A percentile compares a stretch with the other conserved stretches of the same genome.
Conservation (phyloP, 805 yeast genomes). For the Candida suzukii region DNA sequence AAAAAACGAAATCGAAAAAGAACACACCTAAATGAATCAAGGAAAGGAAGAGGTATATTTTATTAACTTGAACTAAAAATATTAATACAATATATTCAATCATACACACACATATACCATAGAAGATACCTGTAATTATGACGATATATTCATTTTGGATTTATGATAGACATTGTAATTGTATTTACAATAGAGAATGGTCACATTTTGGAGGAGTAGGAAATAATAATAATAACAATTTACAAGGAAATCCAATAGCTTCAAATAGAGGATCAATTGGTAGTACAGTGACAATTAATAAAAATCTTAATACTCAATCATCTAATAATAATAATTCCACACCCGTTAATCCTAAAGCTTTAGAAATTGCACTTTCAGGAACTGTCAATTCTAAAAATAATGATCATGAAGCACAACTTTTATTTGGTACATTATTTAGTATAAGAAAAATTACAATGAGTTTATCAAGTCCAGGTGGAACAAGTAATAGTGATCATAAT, state of each 20-base stretch:
- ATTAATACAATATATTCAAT: too few species aligned
- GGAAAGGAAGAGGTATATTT: too few species aligned
- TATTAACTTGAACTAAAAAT: too few species aligned
- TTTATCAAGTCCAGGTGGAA: not conserved
- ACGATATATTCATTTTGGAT: slow-evolving; percentile 82
- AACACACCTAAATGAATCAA: too few species aligned
- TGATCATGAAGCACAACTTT: slow-evolving; percentile 68
- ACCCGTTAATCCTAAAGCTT: not conserved
- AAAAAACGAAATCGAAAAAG: too few species aligned
- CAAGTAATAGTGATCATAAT: not conserved
- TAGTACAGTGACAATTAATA: not conserved
- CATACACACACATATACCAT: not conserved
- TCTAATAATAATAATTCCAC: too few species aligned
- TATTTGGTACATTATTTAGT: slow-evolving; percentile 82
- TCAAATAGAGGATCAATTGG: not conserved
- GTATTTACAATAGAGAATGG: slow-evolving; percentile 76
- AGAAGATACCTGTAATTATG: too few species aligned
- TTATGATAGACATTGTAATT: slow-evolving; percentile 87
- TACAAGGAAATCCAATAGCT: not conserved
- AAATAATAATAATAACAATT: not conserved
- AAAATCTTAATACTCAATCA: too few species aligned
- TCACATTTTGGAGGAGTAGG: not conserved
- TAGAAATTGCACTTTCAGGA: slow-evolving; percentile 17
- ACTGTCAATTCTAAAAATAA: slow-evolving; percentile 46
- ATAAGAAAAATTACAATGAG: slow-evolving; percentile 65